phyloP scores from a whole-genome alignment of 1,284 basidiomycete genomes.

The Pseudozyma tsukubaensis region DNA sequence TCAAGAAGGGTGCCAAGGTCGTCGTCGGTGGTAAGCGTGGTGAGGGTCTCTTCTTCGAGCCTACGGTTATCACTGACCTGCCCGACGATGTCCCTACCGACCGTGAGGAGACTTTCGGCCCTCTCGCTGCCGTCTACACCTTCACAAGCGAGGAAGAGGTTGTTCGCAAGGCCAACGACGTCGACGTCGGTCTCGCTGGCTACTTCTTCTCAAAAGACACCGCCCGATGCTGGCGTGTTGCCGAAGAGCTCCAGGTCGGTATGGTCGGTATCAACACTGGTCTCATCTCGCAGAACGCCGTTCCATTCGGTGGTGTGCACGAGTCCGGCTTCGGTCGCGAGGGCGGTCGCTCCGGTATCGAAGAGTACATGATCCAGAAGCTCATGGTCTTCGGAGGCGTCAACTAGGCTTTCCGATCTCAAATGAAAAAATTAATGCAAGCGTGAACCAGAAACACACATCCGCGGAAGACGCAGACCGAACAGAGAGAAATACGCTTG shows the following conservation, averaged over 20 bases:
- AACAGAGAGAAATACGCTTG: neutral
- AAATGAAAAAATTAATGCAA: neutral
- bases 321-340: constrained; percentile 76
- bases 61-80: constrained; percentile 91
- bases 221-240: constrained; percentile 92
- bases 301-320: constrained; percentile 88
- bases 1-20: constrained; percentile 84
- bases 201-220: constrained; percentile 76
- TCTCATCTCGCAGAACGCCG: constrained; percentile 60
- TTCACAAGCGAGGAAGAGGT: constrained; percentile 96
- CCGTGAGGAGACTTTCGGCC: constrained; percentile 67
- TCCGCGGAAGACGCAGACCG: neutral
- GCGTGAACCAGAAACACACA: neutral
- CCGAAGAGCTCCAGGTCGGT: constrained; percentile 94
- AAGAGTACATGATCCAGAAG: constrained; percentile 74
- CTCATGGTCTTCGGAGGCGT: constrained; percentile 62
- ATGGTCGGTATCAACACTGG: constrained; percentile 81
- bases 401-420: constrained; percentile 17
- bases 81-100: constrained; percentile 73
- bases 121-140: constrained; percentile 73
- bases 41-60: constrained; percentile 80
- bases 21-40: constrained; percentile 83
- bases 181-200: constrained; percentile 83
- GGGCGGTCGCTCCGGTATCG: constrained; percentile 79
- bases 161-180: constrained; percentile 83